Evolutionary conservation across 2,329 filamentous ascomycete species (phyloP), one percentile per base, ranked within the genome.

Genomic region (Penicillium sp.): DNA sequence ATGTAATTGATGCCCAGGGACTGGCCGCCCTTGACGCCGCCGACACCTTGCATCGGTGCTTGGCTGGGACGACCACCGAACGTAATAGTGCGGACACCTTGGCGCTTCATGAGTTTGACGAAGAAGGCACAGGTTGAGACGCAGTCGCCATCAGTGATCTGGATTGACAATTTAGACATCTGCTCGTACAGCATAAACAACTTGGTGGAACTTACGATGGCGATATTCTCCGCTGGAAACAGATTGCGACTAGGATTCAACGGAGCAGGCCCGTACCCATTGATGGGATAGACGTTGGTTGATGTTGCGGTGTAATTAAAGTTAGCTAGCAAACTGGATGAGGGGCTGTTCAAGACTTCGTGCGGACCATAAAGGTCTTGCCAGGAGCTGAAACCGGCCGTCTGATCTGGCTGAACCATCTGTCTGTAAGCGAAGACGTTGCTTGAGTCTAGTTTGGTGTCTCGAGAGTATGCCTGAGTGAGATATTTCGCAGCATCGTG

Each of bases 51-150:
- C 73, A 86, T 87, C 0, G 80, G 78, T 3, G 71, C 73, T 0
- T 74, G 61, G 10, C 72, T 69, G 0, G 85, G 80, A 1, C 82
- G 79, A 1, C 86, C 86, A 9, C 86, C 85, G 23, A 85, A 73
- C 1, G 76, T 76, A 42, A 87, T 76, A 33, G 80, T 81, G 57
- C 79, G 80, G 2, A 87, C 79, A 21, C 79, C 78, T 29, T 74
- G 75, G 51, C 76, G 73, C 6, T 76, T 75, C 74, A 86, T 77
- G 23, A 84, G 73, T 42, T 83, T 77, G 12, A 74, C 73, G 64
- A 86, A 83, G 38, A 83, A 71, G 28, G 82, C 78, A 66, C 84
- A 87, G 3, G 84, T 83, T 0, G 82, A 85, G 10, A 75, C 78
- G 64, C 84, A 87, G 53, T 73, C 73, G 23, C 84, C 84, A 58